A percentile compares a stretch with the other conserved stretches of the same genome.
Conservation (phyloP, 768 basidiomycete species). For the Coprinopsis marcescibilis region DNA sequence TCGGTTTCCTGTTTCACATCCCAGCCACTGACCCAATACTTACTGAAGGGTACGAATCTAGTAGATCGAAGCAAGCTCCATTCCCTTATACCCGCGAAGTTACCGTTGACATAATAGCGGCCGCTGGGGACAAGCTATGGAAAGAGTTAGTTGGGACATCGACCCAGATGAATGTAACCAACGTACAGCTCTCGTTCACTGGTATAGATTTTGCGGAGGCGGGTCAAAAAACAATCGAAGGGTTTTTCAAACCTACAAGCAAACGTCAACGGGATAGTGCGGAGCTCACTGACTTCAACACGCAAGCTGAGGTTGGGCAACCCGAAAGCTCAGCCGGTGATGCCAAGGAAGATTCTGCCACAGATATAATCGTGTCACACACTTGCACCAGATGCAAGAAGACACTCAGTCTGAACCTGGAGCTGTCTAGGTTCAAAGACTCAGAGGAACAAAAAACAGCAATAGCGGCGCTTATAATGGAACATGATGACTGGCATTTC, state of each 20-base stretch:
- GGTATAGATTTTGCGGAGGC: slow-evolving; percentile 69
- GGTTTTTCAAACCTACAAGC: slow-evolving; percentile 53
- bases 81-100: slow-evolving; percentile 81
- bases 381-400: slow-evolving; percentile 56
- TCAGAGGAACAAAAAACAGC: slow-evolving; percentile 28
- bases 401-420: slow-evolving; percentile 29
- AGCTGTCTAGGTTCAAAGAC: slow-evolving; percentile 16
- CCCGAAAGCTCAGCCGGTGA: neutral
- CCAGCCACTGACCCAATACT: slow-evolving; percentile 4
- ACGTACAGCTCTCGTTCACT: slow-evolving; percentile 67
- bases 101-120: slow-evolving; percentile 69
- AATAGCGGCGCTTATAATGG: slow-evolving; percentile 44
- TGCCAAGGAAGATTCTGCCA: slow-evolving; percentile 5
- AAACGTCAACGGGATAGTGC: slow-evolving; percentile 38
- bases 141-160: slow-evolving; percentile 70
- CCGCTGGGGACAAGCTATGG: slow-evolving; percentile 78
- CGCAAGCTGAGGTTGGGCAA: neutral
- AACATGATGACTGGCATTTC: slow-evolving; percentile 89
- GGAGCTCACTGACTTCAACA: slow-evolving; percentile 6
- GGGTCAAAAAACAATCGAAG: slow-evolving; percentile 85
- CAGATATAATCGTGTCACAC: slow-evolving; percentile 30
- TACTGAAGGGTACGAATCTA: slow-evolving; percentile 52
- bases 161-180: slow-evolving; percentile 59
- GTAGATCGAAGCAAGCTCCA: slow-evolving; percentile 75
- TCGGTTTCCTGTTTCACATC: neutral